Conservation (phyloP, 257 asterid genomes). For the Coffea canephora region DNA sequence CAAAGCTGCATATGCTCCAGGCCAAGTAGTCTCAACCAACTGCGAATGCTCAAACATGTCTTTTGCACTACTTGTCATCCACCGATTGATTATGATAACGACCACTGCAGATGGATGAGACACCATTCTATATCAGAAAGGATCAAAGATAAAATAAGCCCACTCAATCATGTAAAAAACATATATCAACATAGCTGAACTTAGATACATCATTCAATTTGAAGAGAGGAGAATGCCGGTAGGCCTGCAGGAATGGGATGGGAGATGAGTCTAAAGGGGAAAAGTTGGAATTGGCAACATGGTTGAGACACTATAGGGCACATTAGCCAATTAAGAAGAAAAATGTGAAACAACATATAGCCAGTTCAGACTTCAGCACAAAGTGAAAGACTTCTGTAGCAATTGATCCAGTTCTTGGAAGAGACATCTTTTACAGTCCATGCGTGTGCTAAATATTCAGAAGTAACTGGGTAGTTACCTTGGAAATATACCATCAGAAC, state of each 20-base stretch:
- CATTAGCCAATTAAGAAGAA: neutral
- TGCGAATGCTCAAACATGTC: constrained; percentile 74
- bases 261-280: too few species aligned
- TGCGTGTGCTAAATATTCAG: neutral
- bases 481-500: too few species aligned
- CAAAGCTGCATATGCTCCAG: constrained; percentile 65
- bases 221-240: too few species aligned
- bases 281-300: neutral
- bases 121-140: constrained; percentile 1
- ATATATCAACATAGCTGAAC: neutral
- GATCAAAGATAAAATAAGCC: neutral
- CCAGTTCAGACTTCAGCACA: neutral
- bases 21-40: constrained; percentile 74
- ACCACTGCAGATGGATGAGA: constrained; percentile 40
- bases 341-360: too few species aligned
- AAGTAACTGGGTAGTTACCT: too few species aligned
- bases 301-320: neutral
- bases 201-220: neutral
- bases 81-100: constrained; percentile 51
- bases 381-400: neutral
- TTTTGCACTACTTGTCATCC: constrained; percentile 36
- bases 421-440: neutral
- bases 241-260: too few species aligned
- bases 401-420: neutral
- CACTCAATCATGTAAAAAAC: neutral